Evolutionary conservation across 2,329 filamentous ascomycete species (phyloP).

Genomic region (Chaetomiaceae sp.): DNA sequence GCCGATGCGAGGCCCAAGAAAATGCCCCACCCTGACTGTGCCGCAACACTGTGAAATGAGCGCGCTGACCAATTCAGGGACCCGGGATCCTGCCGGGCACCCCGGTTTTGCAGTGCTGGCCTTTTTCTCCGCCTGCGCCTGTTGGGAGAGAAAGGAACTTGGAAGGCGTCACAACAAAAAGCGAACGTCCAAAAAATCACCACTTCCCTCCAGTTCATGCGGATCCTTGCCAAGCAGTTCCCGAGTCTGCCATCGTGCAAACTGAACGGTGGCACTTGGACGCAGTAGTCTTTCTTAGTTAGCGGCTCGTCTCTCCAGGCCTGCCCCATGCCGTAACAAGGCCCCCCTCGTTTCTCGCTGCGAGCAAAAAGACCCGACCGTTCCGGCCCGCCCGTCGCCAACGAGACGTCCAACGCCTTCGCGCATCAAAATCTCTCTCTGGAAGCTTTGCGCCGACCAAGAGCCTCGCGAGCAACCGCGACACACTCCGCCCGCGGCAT

Average conservation of each 20-base stretch:
- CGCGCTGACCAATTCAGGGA: slow-evolving; percentile 26
- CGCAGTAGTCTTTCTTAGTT: neutral
- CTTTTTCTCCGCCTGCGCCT: slow-evolving; percentile 7
- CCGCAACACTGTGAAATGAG: slow-evolving; percentile 23
- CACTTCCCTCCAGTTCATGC: slow-evolving; percentile 9
- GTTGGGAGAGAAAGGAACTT: slow-evolving; percentile 1
- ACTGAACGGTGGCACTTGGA: too few species aligned
- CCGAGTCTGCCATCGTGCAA: slow-evolving; percentile 6
- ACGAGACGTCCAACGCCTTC: slow-evolving; percentile 13
- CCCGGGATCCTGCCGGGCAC: slow-evolving; percentile 9
- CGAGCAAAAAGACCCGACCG: slow-evolving; percentile 20
- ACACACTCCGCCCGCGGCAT: neutral
- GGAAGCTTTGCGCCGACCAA: slow-evolving; percentile 2
- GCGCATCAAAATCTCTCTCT: slow-evolving; percentile 21
- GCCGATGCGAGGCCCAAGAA: slow-evolving; percentile 1
- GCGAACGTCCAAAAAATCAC: neutral
- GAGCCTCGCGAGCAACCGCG: slow-evolving; percentile 3
- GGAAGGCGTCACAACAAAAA: neutral
- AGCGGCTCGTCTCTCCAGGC: slow-evolving; percentile 5
- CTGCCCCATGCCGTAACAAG: slow-evolving; percentile 10
- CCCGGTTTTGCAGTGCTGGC: slow-evolving; percentile 13
- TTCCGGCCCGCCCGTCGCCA: slow-evolving; percentile 19
- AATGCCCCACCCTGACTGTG: slow-evolving; percentile 17
- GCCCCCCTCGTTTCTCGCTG: slow-evolving; percentile 12
- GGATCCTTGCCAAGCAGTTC: slow-evolving; percentile 2